Evolutionary conservation across 768 basidiomycete species (phyloP), one percentile per base, ranked within the genome.

Genomic region (Mycena maculata): DNA sequence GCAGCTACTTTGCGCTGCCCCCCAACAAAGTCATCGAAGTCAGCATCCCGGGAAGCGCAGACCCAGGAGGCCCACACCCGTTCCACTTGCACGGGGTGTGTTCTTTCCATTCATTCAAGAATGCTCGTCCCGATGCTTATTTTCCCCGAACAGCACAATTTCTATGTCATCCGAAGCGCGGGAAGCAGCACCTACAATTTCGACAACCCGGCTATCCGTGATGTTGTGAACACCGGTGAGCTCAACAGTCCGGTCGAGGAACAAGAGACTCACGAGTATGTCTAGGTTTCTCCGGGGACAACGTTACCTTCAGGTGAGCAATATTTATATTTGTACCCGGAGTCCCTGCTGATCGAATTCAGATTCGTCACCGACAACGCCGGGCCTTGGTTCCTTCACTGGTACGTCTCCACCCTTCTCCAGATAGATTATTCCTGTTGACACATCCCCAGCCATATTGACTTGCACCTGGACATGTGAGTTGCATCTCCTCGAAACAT

Each of bases 1-100:
- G 80, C 20, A 74, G 79, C 20, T 77, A 83, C 18, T 83, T 80
- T 50, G 60, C 76, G 12, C 73, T 85, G 9, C 81, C 81, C 0
- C 55, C 68, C n/a, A 81, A 84, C 68, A 76, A 82, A 55, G 73
- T 77, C 22, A 77, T 86, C 67, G 83, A 86, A 59, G 25, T 85
- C 12, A 75, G 75, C 23, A 74, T 84, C 56, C 77, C 79, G 16
- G 77, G 76, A 22, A 73, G 72, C 22, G 36, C 60, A 1, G 48
- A 58, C 28, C 39, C 39, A 0, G 68, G 20, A 15, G 63, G 31
- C 9, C 68, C 68, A 1, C 68, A 69, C 39, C 68, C 68, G 9
- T 56, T 69, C 53, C 68, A 69, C 27, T 62, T 69, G 63, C 68
- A 69, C 55, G 68, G 68, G 31, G 68, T 69, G 38, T 47, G 55